Percentiles rank a stretch among this genome's conserved stretches.
Conservation (phyloP, 495 filamentous ascomycete species). For the Daldinia decipiens region DNA sequence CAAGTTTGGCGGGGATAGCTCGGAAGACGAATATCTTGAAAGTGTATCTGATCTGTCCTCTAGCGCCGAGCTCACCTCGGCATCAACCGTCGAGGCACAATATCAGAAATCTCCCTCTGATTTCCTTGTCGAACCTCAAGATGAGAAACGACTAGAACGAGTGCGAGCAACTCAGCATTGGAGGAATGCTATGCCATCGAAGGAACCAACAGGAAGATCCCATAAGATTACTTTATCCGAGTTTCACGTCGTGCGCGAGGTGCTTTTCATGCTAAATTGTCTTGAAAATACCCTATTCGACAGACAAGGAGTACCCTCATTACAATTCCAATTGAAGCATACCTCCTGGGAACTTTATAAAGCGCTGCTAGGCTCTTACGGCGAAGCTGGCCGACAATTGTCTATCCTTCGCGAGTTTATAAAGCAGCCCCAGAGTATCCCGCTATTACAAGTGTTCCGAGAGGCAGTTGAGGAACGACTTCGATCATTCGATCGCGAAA, state of each 20-base stretch:
- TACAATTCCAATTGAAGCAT: conserved; percentile 50
- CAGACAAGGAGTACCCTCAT: conserved; percentile 47
- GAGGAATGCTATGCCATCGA: conserved; percentile 54
- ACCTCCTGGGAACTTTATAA: conserved; percentile 56
- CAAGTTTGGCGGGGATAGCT: conserved; percentile 77
- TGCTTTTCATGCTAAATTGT: conserved; percentile 84
- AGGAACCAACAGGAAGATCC: conserved; percentile 48
- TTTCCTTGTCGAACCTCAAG: conserved; percentile 49
- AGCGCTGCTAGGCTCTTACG: conserved; percentile 53
- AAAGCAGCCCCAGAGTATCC: conserved; percentile 49
- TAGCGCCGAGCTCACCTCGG: conserved; percentile 51
- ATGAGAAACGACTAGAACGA: conserved; percentile 56
- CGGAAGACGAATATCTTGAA: conserved; percentile 59
- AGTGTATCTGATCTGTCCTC: conserved; percentile 51
- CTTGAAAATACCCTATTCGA: conserved; percentile 79
- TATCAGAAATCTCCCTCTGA: conserved; percentile 52
- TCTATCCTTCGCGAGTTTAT: conserved; percentile 50
- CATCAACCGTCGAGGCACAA: conserved; percentile 55
- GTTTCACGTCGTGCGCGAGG: conserved; percentile 78
- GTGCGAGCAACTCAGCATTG: conserved; percentile 73
- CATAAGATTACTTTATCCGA: conserved; percentile 69
- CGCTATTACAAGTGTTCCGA: conserved; percentile 63
- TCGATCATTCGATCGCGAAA: conserved; percentile 53
- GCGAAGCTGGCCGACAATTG: conserved; percentile 54
- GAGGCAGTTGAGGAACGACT: conserved; percentile 56